Percentiles rank a stretch among this genome's conserved stretches.
Conservation (phyloP, 2,329 filamentous ascomycete species). For the Bertia moriformis region DNA sequence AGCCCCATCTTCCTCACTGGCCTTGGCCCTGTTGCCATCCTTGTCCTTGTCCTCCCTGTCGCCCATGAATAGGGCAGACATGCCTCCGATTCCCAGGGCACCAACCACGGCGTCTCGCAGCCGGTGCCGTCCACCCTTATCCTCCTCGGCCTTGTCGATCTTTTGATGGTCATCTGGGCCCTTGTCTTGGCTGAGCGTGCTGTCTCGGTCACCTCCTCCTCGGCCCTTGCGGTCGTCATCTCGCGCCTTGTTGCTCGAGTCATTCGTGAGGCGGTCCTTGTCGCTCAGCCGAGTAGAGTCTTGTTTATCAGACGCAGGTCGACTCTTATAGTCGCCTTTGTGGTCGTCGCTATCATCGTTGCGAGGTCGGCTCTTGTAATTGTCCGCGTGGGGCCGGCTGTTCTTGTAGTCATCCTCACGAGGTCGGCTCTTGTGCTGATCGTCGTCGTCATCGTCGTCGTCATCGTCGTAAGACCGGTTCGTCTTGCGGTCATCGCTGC, state of each 20-base stretch:
- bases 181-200: too few species aligned
- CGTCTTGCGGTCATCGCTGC: too few species aligned
- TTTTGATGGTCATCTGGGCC: not conserved
- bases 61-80: conserved; percentile 27
- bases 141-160: not conserved
- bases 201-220: too few species aligned
- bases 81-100: conserved; percentile 25
- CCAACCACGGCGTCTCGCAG: conserved; percentile 22
- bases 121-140: conserved; percentile 8
- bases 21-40: conserved; percentile 5
- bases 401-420: conserved; percentile 1
- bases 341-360: conserved; percentile 22
- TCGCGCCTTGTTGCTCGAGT: too few species aligned
- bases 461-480: conserved; percentile 11
- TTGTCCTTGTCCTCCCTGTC: conserved; percentile 23
- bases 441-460: conserved; percentile 8
- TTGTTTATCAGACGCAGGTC: too few species aligned
- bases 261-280: too few species aligned
- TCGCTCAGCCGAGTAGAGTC: too few species aligned
- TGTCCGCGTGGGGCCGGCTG: conserved; percentile 5
- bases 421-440: conserved; percentile 4
- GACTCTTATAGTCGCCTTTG: conserved; percentile 24
- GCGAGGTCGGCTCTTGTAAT: conserved; percentile 9
- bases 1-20: conserved; percentile 9
- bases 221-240: too few species aligned